These are phyloP conservation scores for Magnolia changhungtana DNA, from an alignment of 164 flowering plant genomes.

Conservation along the genomic window DNA sequence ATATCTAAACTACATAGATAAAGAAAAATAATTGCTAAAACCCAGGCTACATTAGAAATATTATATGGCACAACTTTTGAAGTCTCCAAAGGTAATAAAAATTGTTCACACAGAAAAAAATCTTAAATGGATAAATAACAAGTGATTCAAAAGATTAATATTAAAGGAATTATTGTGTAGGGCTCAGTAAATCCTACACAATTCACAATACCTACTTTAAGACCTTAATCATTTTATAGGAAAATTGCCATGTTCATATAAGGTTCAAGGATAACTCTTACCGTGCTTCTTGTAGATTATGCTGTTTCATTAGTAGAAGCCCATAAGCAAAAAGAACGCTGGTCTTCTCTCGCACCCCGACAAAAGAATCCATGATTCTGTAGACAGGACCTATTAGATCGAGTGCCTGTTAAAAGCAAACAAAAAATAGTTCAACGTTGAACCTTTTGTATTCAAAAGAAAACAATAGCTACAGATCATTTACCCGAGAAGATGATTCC, in stretches of 20 bases:
- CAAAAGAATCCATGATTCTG: conserved; percentile 75
- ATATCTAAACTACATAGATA: no score
- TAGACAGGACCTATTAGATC: conserved; percentile 88
- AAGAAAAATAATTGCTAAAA: no score
- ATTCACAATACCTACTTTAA: neutral
- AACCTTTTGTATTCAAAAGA: neutral
- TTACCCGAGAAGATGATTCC: conserved; percentile 86
- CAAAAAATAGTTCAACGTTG: conserved; percentile 2
- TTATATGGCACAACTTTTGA: neutral
- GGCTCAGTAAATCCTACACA: neutral
- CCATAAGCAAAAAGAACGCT: conserved; percentile 81
- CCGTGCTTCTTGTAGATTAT: conserved; percentile 94
- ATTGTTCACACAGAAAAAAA: no score
- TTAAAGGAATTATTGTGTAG: neutral
- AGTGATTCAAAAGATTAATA: neutral
- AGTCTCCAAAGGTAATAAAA: neutral
- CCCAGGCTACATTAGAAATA: no score
- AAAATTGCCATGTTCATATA: no score
- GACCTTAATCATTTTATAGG: neutral
- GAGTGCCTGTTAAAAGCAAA: conserved; percentile 59
- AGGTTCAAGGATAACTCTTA: conserved; percentile 17
- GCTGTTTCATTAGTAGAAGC: conserved; percentile 82
- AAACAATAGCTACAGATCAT: neutral
- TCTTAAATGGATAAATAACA: neutral
- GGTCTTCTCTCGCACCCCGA: conserved; percentile 89